phyloP scores from a whole-genome alignment of 768 basidiomycete genomes.

The Hysterangium stoloniferum region DNA sequence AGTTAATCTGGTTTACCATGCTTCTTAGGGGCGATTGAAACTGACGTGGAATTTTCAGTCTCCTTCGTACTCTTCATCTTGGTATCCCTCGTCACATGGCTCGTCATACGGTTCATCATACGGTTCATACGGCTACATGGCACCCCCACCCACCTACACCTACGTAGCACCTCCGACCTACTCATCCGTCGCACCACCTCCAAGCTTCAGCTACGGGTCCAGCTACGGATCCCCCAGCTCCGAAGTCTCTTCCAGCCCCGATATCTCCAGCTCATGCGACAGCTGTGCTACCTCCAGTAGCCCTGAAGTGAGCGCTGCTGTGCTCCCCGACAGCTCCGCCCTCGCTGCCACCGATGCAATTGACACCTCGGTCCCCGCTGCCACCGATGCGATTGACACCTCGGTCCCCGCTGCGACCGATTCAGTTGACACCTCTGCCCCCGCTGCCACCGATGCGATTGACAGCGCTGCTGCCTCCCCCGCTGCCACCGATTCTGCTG shows the following conservation, averaged over 20 bases:
- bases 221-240: not conserved
- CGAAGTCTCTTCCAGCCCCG: slow-evolving; percentile 2
- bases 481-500: not conserved
- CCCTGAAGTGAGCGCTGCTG: too few relatives aligned
- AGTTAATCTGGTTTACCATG: not conserved
- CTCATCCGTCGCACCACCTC: not conserved
- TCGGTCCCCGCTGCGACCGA: not conserved
- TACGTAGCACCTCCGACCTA: not conserved
- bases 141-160: not conserved
- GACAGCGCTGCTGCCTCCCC: not conserved
- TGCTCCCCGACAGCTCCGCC: too few relatives aligned
- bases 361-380: too few relatives aligned
- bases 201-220: too few relatives aligned
- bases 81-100: not conserved
- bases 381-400: too few relatives aligned
- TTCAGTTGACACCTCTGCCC: not conserved
- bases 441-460: not conserved
- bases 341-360: too few relatives aligned
- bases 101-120: slow-evolving; percentile 1
- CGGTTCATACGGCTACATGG: not conserved
- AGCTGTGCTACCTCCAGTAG: not conserved
- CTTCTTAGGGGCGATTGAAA: too few relatives aligned
- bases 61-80: slow-evolving; percentile 2
- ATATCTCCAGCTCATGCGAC: not conserved
- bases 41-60: not conserved